These are phyloP conservation scores for Salix caprea DNA, from an alignment of 345 rosid species.

Conservation along the genomic window DNA sequence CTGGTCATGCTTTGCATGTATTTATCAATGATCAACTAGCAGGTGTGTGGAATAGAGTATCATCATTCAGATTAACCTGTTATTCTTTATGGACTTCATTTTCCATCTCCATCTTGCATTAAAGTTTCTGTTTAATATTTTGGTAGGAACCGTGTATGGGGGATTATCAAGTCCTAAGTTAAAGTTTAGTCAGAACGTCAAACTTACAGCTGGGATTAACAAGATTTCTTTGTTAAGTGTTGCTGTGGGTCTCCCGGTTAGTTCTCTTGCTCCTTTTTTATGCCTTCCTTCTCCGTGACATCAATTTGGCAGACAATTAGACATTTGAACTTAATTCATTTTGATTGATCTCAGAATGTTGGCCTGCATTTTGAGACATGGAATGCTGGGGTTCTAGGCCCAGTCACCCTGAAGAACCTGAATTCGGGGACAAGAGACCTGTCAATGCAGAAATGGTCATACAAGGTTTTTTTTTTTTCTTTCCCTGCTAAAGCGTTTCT, in stretches of 20 bases:
- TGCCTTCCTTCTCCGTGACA: neutral
- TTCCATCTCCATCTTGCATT: neutral
- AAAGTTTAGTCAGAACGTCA: constrained; percentile 25
- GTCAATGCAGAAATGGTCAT: constrained; percentile 28
- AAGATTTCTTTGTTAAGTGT: constrained; percentile 36
- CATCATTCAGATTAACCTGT: neutral
- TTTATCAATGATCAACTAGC: constrained; percentile 29
- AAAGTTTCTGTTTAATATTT: neutral
- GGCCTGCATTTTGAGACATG: constrained; percentile 30
- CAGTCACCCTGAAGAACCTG: constrained; percentile 23
- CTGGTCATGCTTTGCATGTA: constrained; percentile 31
- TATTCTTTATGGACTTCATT: neutral
- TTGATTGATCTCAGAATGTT: constrained; percentile 22
- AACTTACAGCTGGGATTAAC: constrained; percentile 30
- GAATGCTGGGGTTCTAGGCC: constrained; percentile 33
- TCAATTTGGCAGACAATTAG: neutral
- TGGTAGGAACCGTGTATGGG: constrained; percentile 22
- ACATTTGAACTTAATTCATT: neutral
- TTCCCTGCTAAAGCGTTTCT: neutral
- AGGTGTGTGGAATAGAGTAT: constrained; percentile 8
- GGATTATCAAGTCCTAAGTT: constrained; percentile 24
- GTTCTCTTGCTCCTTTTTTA: neutral
- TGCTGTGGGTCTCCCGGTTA: constrained; percentile 37
- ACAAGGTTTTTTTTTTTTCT: constrained; percentile 16
- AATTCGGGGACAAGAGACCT: constrained; percentile 24